Evolutionary conservation across 1,284 basidiomycete genomes (phyloP), one percentile per base, ranked within the genome.

Genomic region (Somion occarium): DNA sequence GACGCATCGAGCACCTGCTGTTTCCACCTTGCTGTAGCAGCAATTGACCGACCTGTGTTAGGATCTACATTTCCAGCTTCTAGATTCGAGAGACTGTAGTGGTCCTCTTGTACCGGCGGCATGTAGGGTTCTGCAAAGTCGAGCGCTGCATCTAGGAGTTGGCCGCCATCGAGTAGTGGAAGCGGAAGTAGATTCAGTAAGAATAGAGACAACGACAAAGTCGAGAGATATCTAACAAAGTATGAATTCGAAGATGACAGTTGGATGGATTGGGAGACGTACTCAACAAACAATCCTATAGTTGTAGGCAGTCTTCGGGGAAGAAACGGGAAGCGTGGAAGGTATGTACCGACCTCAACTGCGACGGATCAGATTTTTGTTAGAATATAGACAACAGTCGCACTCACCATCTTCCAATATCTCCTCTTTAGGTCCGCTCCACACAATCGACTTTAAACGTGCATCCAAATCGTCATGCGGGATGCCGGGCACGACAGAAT

Each of bases 121-220:
- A 34, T 34, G n/a, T n/a, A n/a, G n/a, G n/a, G n/a, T n/a, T n/a
- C n/a, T n/a, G n/a, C n/a, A 3, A 53, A 44, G 24, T 66, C 61
- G 3, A 83, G 58, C 3, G 76, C 46, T 5, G 69, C 62, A 9
- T 59, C 59, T 2, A 84, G 67, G 20, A 81, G 64, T 55, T 82
- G 75, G 5, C 69, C 64, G 24, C 88, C 87, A 51, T 91, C 88
- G 24, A 91, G 69, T 44, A 69, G 66, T 1, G 76, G 74, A 19
- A 90, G 63, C 0, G 88, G 86, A 9, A 90, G 70, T 22, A 86
- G 74, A 64, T 91, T 91, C 66, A 90, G 79, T 54, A 88, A 66
- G 63, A 76, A 90, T 0, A 90, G 71, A 1, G 86, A 88, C 22
- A 88, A 64, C 19, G 79, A 82, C 0, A 84, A 73, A 59, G 77